Evolutionary conservation across 2,329 filamentous ascomycete genomes (phyloP).

Genomic region (Fragosphaeria purpurea): DNA sequence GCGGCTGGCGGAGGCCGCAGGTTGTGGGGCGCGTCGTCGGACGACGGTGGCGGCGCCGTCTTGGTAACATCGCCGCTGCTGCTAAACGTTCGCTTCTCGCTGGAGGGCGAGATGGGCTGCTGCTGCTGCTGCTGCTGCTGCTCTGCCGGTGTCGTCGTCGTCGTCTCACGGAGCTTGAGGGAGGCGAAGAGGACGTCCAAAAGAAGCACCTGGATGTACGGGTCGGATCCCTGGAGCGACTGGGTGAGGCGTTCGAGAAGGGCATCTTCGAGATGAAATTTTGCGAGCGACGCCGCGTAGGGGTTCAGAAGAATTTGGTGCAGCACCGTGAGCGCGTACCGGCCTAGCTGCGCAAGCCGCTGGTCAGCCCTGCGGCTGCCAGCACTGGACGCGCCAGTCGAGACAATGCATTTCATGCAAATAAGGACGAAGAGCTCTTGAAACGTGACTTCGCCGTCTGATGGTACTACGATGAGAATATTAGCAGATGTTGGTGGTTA

Average conservation of each 20-base stretch:
- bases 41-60: not conserved
- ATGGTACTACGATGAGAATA: slow-evolving; percentile 15
- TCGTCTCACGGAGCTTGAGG: slow-evolving; percentile 52
- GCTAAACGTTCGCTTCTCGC: slow-evolving; percentile 36
- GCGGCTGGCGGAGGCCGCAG: slow-evolving; percentile 51
- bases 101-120: slow-evolving; percentile 24
- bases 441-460: slow-evolving; percentile 47
- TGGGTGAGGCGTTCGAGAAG: slow-evolving; percentile 59
- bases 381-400: slow-evolving; percentile 16
- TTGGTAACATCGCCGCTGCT: slow-evolving; percentile 5
- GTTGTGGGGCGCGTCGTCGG: not conserved
- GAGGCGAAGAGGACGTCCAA: slow-evolving; percentile 69
- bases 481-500: too few relatives aligned
- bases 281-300: slow-evolving; percentile 46
- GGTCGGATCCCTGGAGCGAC: slow-evolving; percentile 51
- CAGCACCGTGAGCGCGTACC: slow-evolving; percentile 58
- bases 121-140: slow-evolving; percentile 18
- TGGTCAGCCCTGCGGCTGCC: slow-evolving; percentile 27
- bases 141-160: slow-evolving; percentile 10
- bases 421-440: slow-evolving; percentile 59
- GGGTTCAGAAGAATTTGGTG: slow-evolving; percentile 59
- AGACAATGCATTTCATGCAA: slow-evolving; percentile 52
- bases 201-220: slow-evolving; percentile 65
- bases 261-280: slow-evolving; percentile 58
- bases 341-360: slow-evolving; percentile 57